Conservation (phyloP, 106 monocot genomes). For the Acorus gramineus region DNA sequence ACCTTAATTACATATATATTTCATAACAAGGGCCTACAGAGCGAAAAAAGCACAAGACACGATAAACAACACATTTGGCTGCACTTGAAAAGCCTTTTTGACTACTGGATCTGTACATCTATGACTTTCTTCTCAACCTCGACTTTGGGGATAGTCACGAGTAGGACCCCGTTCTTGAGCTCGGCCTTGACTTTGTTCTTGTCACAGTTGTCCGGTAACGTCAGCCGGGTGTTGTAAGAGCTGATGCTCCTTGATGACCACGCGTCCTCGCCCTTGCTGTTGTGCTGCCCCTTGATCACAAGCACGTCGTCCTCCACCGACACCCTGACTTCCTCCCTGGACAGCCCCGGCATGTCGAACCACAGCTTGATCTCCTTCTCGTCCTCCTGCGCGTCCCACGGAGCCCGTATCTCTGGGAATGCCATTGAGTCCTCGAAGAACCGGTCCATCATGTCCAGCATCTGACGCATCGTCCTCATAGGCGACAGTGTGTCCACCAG, state of each 20-base stretch:
- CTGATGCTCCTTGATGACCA: constrained; percentile 7
- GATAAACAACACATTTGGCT: too few species aligned
- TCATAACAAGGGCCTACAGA: too few species aligned
- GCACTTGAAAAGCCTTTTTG: too few species aligned
- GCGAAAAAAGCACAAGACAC: too few species aligned
- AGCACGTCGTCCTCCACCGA: constrained; percentile 65
- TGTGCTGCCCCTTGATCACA: constrained; percentile 49
- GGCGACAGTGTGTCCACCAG: constrained; percentile 67
- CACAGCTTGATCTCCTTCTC: constrained; percentile 65
- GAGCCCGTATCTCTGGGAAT: constrained; percentile 38
- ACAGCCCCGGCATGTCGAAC: constrained; percentile 83
- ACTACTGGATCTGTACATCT: constrained; percentile 39
- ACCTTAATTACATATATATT: too few species aligned
- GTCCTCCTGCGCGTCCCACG: constrained; percentile 72
- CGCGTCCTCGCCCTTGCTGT: constrained; percentile 10
- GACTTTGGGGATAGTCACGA: constrained; percentile 44
- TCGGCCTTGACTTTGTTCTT: constrained; percentile 59
- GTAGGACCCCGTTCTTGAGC: constrained; percentile 66
- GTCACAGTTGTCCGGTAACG: constrained; percentile 55
- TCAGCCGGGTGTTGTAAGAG: constrained; percentile 41
- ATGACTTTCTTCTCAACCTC: constrained; percentile 44
- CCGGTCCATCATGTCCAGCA: constrained; percentile 69
- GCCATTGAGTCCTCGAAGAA: constrained; percentile 49
- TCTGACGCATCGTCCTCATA: constrained; percentile 79
- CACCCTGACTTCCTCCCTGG: constrained; percentile 70